These are phyloP conservation scores for Mucor indicus DNA, from an alignment of 371 early-diverging fungal genomes.

Conservation along the genomic window DNA sequence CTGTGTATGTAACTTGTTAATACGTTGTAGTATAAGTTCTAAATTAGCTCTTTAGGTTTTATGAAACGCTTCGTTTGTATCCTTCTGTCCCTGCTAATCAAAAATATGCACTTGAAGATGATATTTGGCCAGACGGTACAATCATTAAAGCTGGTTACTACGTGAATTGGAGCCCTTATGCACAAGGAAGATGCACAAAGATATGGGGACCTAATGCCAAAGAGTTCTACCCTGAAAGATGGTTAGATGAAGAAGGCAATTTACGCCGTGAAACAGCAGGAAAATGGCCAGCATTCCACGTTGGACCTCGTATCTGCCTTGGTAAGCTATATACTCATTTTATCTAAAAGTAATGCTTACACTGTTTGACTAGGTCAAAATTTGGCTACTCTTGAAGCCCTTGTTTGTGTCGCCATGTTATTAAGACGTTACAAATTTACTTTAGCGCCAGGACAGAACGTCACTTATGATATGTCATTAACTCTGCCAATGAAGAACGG, in stretches of 20 bases:
- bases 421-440: constrained; percentile 41
- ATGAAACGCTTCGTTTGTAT: constrained; percentile 56
- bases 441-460: constrained; percentile 32
- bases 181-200: constrained; percentile 50
- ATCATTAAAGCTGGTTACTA: constrained; percentile 47
- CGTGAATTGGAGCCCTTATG: constrained; percentile 48
- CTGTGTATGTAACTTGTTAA: constrained; percentile 33
- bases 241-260: constrained; percentile 38
- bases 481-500: constrained; percentile 54
- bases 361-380: constrained; percentile 44
- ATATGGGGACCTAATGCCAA: constrained; percentile 66
- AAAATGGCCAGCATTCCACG: constrained; percentile 55
- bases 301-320: constrained; percentile 69
- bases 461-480: constrained; percentile 37
- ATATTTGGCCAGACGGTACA: constrained; percentile 63
- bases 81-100: constrained; percentile 60
- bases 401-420: constrained; percentile 37
- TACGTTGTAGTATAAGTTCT: neutral
- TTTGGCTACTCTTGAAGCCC: constrained; percentile 47
- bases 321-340: constrained; percentile 15
- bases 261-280: constrained; percentile 22
- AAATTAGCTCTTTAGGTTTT: constrained; percentile 23
- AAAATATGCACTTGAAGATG: constrained; percentile 59
- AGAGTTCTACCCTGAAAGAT: constrained; percentile 64
- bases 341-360: neutral